Evolutionary conservation across 139 green algal species (phyloP), one percentile per base, ranked within the genome.

Genomic region (Coccomyxa sp.): DNA sequence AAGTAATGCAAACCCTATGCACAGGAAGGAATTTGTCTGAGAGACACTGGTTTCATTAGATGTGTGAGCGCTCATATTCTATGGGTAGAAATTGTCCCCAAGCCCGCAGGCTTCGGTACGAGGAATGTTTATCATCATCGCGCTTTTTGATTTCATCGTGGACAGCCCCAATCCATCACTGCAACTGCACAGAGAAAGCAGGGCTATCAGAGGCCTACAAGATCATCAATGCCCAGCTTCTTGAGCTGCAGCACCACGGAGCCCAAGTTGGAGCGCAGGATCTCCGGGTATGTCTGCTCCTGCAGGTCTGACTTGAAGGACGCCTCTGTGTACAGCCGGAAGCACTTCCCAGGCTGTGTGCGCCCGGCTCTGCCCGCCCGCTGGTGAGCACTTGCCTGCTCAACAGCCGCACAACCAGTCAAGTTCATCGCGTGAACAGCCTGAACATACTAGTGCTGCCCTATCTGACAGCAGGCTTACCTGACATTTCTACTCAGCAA

Each of bases 211-310:
- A 71, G 10, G 82, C 89, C 80, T 86, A 99, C 97, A 87, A 99
- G 89, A 89, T 99, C 97, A 78, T 99, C 95, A 60, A 99, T 98
- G 71, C 96, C 97, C 80, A 99, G 93, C 94, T 99, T 99, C 86
- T 99, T 99, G 15, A 99, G 93, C 91, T 98, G 94, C 85, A 99
- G 88, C 82, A 99, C 97, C 67, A 99, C 96, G 1, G 88, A 95
- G 75, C 95, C 96, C 58, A 99, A 92, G 90, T 99, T 99, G 80
- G 94, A 98, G 51, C 97, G 89, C 88, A 99, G 86, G 88, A 99
- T 99, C 89, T 99, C 97, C 15, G 97, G 97, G 91, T 99, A 99
- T 0, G 97, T 99, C 90, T 99, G 97, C 90, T 99, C 97, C 89
- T 98, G 94, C 81, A 99, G 93, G 88, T 99, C 97, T 80, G 95